Base-by-base conservation (phyloP, 805 yeast species). In the Kluyveromyces dobzhanskii region DNA sequence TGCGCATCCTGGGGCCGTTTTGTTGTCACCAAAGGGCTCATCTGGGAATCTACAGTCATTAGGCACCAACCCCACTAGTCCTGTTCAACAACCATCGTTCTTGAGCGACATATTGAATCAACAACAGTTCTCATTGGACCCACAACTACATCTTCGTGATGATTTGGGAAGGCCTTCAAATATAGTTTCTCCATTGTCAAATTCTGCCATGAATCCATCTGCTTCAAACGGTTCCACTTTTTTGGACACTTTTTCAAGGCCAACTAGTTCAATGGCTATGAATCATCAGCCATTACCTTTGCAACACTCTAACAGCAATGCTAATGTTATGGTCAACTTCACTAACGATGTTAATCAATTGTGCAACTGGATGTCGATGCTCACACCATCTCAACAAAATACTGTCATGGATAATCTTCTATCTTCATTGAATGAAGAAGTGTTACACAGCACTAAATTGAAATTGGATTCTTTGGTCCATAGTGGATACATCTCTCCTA, bases 371-470 rank as follows among this genome's bases (percentile, higher is more conserved):
- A 61, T 73, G 44, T 67, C 67, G 38, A 64, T 62, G 45, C 62
- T 77, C 54, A 65, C 62, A 35, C 66, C 73, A n/a, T 67, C 66
- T 33, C 80, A 76, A 44, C 73, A 66, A 46, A 62, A 71, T 40
- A 61, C 71, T 36, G 70, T 75, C 57, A 65, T 75, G 43, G 81
- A 76, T 48, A 70, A 73, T 51, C 57, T 76, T 54, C 62, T 78
- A 42, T 61, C 68, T 34, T 63, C 64, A 42, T 57, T 76, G 46
- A 70, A 75, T 7, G 69, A 71, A 40, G 80, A 76, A 45, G 69
- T 71, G 12, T 55, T 75, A 44, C 60, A 67, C 26, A 65, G 74
- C 36, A 70, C 76, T 40, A 71, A 67, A 51, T 51, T 69, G 23
- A 70, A 68, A 46, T 47, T 76, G 40, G 78, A 73, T 42, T 54